These are phyloP conservation scores for Psilocybe sp. DNA, from an alignment of 768 basidiomycete genomes.

Conservation along the genomic window DNA sequence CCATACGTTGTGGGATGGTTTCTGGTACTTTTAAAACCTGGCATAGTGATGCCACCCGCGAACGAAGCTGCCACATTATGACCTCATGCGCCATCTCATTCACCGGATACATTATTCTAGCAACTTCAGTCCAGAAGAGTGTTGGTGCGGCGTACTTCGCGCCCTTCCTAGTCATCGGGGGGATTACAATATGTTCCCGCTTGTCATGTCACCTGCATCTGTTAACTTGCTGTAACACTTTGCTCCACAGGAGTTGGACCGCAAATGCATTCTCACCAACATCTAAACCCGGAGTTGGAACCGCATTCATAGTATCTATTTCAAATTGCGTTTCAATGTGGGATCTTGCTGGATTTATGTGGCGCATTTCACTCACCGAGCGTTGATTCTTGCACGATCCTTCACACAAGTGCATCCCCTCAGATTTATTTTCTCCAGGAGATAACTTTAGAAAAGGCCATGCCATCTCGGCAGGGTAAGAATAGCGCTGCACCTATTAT, in stretches of 20 bases:
- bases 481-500: not conserved
- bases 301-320: conserved; percentile 58
- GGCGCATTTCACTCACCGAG: not conserved
- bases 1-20: conserved; percentile 57
- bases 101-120: conserved; percentile 52
- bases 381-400: not conserved
- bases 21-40: conserved; percentile 51
- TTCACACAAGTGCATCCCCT: conserved; percentile 43
- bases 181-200: conserved; percentile 53
- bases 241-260: conserved; percentile 49
- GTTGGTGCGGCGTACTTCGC: conserved; percentile 57
- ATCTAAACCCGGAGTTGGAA: conserved; percentile 58
- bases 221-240: not conserved
- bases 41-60: conserved; percentile 52
- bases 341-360: conserved; percentile 39
- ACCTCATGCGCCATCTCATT: conserved; percentile 40
- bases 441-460: conserved; percentile 52
- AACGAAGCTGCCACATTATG: conserved; percentile 58
- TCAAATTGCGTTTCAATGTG: conserved; percentile 36
- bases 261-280: conserved; percentile 58
- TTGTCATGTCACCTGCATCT: conserved; percentile 44
- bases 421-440: conserved; percentile 53
- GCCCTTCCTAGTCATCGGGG: conserved; percentile 53
- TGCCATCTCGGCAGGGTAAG: conserved; percentile 50
- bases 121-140: conserved; percentile 47